These are phyloP conservation scores for Rhizopogon sp. DNA, from an alignment of 768 basidiomycete species.

Conservation along the genomic window DNA sequence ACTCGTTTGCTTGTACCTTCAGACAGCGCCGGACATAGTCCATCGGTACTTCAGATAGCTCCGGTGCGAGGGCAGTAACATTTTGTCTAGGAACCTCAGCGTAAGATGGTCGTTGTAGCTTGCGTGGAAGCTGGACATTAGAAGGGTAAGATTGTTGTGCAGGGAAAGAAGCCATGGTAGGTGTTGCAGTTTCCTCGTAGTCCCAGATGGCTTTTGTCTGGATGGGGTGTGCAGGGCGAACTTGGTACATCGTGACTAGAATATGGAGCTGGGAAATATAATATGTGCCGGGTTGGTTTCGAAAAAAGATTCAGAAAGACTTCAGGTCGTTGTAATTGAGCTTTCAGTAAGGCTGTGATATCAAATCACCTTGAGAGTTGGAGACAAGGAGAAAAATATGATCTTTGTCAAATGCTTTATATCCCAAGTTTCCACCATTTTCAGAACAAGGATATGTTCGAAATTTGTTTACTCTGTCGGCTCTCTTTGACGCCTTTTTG, in stretches of 20 bases:
- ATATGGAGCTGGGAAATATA: conserved; percentile 12
- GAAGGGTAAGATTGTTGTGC: conserved; percentile 23
- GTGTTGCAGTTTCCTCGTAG: conserved; percentile 23
- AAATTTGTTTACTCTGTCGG: conserved; percentile 4
- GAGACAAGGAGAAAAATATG: conserved; percentile 8
- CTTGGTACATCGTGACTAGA: conserved; percentile 26
- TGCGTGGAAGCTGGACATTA: conserved; percentile 66
- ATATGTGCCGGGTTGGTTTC: background rate
- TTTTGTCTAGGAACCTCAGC: conserved; percentile 52
- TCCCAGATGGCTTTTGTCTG: conserved; percentile 33
- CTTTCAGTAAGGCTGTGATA: background rate
- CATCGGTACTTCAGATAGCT: conserved; percentile 45
- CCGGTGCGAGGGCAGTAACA: conserved; percentile 49
- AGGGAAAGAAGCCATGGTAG: conserved; percentile 21
- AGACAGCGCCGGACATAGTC: conserved; percentile 59
- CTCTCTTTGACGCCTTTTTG: conserved; percentile 26
- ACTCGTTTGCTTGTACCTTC: conserved; percentile 40
- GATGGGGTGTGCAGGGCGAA: conserved; percentile 29
- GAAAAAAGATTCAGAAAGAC: conserved; percentile 8
- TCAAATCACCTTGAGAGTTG: conserved; percentile 11
- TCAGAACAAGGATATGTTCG: conserved; percentile 30
- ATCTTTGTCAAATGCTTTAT: conserved; percentile 20
- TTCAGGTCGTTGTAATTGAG: conserved; percentile 10
- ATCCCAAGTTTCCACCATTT: conserved; percentile 18
- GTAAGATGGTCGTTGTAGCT: conserved; percentile 58